Conservation (phyloP, 768 basidiomycete species). For the Brasilioporus rufonigricans region DNA sequence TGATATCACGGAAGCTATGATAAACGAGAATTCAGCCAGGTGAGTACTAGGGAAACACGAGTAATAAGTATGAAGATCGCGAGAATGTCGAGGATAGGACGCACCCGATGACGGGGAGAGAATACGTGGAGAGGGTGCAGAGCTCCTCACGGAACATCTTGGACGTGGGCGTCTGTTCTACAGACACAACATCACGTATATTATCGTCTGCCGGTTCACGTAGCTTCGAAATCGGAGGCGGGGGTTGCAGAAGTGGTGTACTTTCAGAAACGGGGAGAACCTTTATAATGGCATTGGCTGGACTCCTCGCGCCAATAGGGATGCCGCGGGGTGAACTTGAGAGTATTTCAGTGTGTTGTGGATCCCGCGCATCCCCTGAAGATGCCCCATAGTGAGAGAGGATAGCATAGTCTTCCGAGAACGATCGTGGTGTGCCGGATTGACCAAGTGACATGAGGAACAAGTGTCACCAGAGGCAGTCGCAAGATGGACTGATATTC, state of each 20-base stretch:
- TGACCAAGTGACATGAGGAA: conserved; percentile 18
- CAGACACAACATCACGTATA: background rate
- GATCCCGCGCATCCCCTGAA: conserved; percentile 11
- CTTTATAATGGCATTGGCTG: background rate
- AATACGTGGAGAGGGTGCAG: conserved; percentile 55
- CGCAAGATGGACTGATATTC: too few relatives aligned
- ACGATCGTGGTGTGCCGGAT: conserved; percentile 34
- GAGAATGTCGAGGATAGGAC: conserved; percentile 20
- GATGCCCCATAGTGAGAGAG: conserved; percentile 49
- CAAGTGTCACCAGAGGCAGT: too few relatives aligned
- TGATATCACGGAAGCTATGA: conserved; percentile 78
- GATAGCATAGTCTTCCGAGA: conserved; percentile 66
- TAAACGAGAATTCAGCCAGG: conserved; percentile 81
- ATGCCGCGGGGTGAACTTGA: conserved; percentile 19
- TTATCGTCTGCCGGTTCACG: conserved; percentile 44
- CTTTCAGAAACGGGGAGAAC: conserved; percentile 37
- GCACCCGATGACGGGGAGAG: conserved; percentile 71
- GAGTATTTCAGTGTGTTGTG: background rate
- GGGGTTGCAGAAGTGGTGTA: conserved; percentile 51
- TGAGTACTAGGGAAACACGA: conserved; percentile 52
- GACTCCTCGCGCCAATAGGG: conserved; percentile 12
- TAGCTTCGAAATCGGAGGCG: conserved; percentile 54
- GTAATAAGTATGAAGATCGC: background rate
- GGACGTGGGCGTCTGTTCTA: conserved; percentile 20
- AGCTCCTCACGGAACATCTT: conserved; percentile 58